phyloP scores from a whole-genome alignment of 2,329 filamentous ascomycete species.

The Lachnellula arida region DNA sequence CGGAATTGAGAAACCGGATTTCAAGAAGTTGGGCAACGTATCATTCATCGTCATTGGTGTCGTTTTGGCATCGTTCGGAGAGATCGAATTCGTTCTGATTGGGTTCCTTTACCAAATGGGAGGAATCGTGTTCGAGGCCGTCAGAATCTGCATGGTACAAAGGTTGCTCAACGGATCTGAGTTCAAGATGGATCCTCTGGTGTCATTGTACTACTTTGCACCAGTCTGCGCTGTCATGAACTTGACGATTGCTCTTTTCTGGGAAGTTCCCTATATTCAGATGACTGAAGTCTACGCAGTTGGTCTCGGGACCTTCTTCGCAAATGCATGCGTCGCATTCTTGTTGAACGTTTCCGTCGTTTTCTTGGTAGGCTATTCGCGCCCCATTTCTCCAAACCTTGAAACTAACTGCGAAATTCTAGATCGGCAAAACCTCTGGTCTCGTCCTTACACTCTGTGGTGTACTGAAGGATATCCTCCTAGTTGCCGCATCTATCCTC shows the following conservation, averaged over 20 bases:
- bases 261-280: constrained; percentile 66
- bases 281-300: constrained; percentile 69
- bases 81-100: constrained; percentile 84
- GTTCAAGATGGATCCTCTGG: constrained; percentile 88
- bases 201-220: constrained; percentile 87
- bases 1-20: constrained; percentile 71
- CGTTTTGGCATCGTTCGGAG: constrained; percentile 87
- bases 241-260: constrained; percentile 64
- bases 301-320: constrained; percentile 65
- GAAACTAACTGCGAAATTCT: not conserved
- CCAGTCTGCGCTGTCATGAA: constrained; percentile 82
- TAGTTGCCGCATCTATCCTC: constrained; percentile 73
- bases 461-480: constrained; percentile 83
- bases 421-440: constrained; percentile 86
- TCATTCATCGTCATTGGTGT: constrained; percentile 93
- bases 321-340: constrained; percentile 76
- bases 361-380: constrained; percentile 61
- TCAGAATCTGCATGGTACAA: constrained; percentile 80
- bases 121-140: constrained; percentile 76
- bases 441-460: constrained; percentile 82
- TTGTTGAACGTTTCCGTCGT: constrained; percentile 81
- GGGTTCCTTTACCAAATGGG: constrained; percentile 76
- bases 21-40: constrained; percentile 87
- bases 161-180: constrained; percentile 74
- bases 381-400: constrained; percentile 2